Conservation (phyloP, 169 alveolate species). For the Eimeria praecox region DNA sequence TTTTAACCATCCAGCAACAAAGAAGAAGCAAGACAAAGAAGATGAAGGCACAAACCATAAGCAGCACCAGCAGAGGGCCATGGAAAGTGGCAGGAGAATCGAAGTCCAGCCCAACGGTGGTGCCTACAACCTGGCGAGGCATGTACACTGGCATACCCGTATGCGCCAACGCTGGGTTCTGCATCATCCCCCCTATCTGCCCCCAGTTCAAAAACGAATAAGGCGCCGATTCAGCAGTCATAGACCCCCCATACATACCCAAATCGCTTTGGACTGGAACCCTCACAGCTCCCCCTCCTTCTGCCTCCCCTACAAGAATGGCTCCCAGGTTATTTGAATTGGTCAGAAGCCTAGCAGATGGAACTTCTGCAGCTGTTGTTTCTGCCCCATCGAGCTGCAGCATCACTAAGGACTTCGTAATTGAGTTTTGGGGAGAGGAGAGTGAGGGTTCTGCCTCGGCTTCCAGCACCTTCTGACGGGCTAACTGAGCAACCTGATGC, state of each 20-base stretch:
- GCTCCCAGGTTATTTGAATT: constrained; percentile 20
- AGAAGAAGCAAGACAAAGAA: constrained; percentile 42
- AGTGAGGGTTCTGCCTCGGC: constrained; percentile 29
- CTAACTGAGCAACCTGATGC: constrained; percentile 52
- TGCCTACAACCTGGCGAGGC: constrained; percentile 65
- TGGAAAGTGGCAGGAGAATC: constrained; percentile 74
- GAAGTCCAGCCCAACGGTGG: constrained; percentile 57
- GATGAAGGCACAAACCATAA: constrained; percentile 58
- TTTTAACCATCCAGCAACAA: constrained; percentile 71
- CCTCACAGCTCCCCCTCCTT: background rate
- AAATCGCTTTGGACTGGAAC: background rate
- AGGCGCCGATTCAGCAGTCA: constrained; percentile 23
- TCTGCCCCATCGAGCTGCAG: background rate
- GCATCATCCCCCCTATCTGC: constrained; percentile 77
- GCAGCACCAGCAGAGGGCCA: constrained; percentile 48
- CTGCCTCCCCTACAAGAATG: background rate
- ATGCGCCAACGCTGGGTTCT: constrained; percentile 53
- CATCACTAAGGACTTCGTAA: background rate
- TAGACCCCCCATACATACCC: background rate
- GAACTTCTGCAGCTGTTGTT: background rate
- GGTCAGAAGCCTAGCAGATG: background rate
- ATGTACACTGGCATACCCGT: constrained; percentile 61
- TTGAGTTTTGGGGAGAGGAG: background rate
- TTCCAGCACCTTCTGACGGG: constrained; percentile 9
- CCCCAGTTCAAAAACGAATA: constrained; percentile 70